These are phyloP conservation scores for Diaporthe sp. DNA, from an alignment of 2,329 filamentous ascomycete species.

Conservation along the genomic window DNA sequence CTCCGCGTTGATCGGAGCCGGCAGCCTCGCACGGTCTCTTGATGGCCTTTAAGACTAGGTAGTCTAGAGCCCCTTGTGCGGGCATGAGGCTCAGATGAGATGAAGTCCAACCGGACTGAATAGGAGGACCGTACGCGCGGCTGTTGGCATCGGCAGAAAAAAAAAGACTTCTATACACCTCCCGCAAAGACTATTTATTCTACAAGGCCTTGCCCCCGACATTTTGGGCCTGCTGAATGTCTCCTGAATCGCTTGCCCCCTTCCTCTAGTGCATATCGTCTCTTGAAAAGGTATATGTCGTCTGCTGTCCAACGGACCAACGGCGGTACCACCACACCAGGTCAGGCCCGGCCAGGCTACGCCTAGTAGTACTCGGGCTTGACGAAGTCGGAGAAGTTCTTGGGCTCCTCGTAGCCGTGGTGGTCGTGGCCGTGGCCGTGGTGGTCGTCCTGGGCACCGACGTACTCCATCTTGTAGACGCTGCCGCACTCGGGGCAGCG, in stretches of 20 bases:
- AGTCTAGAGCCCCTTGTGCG: not conserved
- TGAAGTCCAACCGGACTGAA: not conserved
- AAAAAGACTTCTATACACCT: constrained; percentile 45
- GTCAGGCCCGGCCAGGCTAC: not conserved
- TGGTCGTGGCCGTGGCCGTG: constrained; percentile 66
- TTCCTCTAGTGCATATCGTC: constrained; percentile 32
- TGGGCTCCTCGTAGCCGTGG: constrained; percentile 83
- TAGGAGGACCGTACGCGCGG: not conserved
- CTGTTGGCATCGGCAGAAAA: constrained; percentile 26
- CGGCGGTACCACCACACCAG: constrained; percentile 36
- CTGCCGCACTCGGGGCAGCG: constrained; percentile 97
- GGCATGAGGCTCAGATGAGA: not conserved
- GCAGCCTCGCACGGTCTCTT: not conserved
- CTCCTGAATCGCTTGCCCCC: constrained; percentile 30
- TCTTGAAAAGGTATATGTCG: constrained; percentile 47
- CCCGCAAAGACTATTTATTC: constrained; percentile 48
- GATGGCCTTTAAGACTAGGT: not conserved
- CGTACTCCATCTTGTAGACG: constrained; percentile 98
- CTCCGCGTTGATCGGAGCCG: not conserved
- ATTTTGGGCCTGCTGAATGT: not conserved
- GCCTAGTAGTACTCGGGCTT: constrained; percentile 92
- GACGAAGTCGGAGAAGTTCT: constrained; percentile 97
- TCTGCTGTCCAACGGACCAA: not conserved
- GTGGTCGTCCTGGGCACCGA: constrained; percentile 77
- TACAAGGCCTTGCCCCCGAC: constrained; percentile 50